Base-by-base conservation (phyloP, 805 yeast species). In the Candida ipomoeae region DNA sequence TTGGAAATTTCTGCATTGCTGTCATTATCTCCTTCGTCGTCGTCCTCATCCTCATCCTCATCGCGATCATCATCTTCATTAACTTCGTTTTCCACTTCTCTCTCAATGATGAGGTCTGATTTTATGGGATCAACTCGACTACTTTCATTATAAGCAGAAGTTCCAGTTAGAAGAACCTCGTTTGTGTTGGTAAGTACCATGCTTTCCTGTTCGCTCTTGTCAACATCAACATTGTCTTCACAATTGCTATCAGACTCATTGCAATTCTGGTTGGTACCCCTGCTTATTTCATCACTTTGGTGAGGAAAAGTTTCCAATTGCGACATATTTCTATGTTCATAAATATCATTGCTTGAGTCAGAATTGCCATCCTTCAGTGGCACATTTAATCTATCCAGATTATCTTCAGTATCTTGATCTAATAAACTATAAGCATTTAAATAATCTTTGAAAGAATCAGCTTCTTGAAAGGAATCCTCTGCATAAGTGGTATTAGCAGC, bases 11-110 rank as follows among this genome's bases (percentile, higher is more conserved):
- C 44, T 17, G 21, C 34, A 10, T 41, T 40, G 18, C 34, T 36
- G 26, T 48, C 51, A 37, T 48, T 18, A n/a, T 34, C 46, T 11
- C 34, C 44, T 14, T 29, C 23, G 23, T 37, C 46, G 21, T 37
- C 14, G 26, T 14, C 42, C 23, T 11, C 32, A 26, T 7, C 26
- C 15, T 37, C n/a, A 20, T 39, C 40, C 14, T 31, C 35, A 34
- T 34, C 35, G 8, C 10, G 11, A 26, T 26, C 29, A 26, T 8
- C 29, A 26, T 26, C 29, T 26, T 26, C 11, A 26, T 3, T 26
- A 18, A 23, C 17, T 18, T 13, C 38, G 26, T 21, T n/a, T 10
- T 35, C 38, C n/a, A 35, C 10, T 8, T 40, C 33, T 40, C 20
- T 11, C 8, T 5, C 43, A 26, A 26, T 11, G 20, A 4, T 33